Conservation (phyloP, 441 rosid species). For the Euphorbia schlechtendalii region DNA sequence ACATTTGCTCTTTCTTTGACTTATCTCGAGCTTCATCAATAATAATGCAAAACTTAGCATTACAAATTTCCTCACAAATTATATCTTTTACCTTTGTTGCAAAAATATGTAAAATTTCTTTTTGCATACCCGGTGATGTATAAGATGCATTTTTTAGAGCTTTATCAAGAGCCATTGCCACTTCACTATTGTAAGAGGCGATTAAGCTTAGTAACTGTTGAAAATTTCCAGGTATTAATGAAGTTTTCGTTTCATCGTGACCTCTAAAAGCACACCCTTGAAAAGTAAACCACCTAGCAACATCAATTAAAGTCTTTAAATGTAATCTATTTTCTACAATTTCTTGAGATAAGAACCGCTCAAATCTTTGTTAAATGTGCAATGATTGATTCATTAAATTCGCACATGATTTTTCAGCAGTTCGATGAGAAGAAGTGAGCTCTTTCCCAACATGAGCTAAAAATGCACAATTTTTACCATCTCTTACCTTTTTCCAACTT, state of each 20-base stretch:
- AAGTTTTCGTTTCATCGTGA: neutral
- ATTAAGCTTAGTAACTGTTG: neutral
- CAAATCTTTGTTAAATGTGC: neutral
- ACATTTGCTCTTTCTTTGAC: too few relatives aligned
- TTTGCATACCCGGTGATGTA: too few relatives aligned
- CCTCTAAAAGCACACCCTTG: too few relatives aligned
- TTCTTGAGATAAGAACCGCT: neutral
- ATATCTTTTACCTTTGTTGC: too few relatives aligned
- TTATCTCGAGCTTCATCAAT: too few relatives aligned
- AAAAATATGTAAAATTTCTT: too few relatives aligned
- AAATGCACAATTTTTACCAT: too few relatives aligned
- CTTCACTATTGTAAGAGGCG: neutral
- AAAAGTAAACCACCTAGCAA: neutral
- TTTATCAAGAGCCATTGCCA: neutral
- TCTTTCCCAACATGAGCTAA: conserved; percentile 5
- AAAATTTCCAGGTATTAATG: neutral
- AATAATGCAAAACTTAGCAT: conserved; percentile 5
- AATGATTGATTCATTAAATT: neutral
- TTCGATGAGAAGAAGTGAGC: neutral
- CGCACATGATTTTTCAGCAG: neutral
- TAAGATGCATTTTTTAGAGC: too few relatives aligned
- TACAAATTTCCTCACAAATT: neutral
- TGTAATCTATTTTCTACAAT: neutral
- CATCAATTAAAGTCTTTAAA: neutral
- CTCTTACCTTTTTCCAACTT: too few relatives aligned